Conservation (phyloP, 495 filamentous ascomycete species). For the Staphylotrichum tortipilum region DNA sequence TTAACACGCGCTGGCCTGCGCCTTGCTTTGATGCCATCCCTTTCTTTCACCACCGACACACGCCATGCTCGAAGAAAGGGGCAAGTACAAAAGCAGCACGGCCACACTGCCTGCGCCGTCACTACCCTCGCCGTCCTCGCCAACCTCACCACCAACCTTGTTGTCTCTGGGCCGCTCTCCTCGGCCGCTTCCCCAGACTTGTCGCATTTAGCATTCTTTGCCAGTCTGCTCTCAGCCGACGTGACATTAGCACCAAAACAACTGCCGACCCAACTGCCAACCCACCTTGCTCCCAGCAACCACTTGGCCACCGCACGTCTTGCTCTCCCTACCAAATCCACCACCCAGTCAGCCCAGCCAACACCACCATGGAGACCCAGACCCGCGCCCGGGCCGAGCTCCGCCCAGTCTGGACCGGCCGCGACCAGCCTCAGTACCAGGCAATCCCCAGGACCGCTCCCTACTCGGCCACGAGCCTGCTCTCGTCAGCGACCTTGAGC, state of each 20-base stretch:
- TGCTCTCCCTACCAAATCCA: not conserved
- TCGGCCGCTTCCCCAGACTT: too few species aligned
- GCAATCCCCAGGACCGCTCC: conserved; percentile 7
- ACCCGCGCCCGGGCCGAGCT: conserved; percentile 27
- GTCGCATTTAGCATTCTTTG: too few species aligned
- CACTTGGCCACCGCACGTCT: not conserved
- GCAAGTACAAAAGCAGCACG: conserved; percentile 16
- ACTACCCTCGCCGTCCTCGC: not conserved
- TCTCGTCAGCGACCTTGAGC: conserved; percentile 23
- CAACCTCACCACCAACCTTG: too few species aligned
- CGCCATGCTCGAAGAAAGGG: too few species aligned
- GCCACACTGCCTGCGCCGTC: not conserved
- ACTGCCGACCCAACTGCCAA: too few species aligned
- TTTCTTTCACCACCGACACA: conserved; percentile 12
- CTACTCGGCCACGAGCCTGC: conserved; percentile 16
- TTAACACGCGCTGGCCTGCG: conserved; percentile 21
- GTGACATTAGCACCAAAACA: too few species aligned
- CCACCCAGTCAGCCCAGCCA: too few species aligned
- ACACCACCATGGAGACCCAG: conserved; percentile 23
- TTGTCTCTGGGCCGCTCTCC: too few species aligned
- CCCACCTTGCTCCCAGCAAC: too few species aligned
- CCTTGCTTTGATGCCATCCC: conserved; percentile 15
- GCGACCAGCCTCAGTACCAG: conserved; percentile 10
- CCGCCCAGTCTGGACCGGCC: conserved; percentile 31
- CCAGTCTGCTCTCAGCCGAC: too few species aligned